Percentiles rank a stretch among this genome's conserved stretches.
phyloP scores from a whole-genome alignment of 257 asterid genomes.

The Sherardia arvensis region DNA sequence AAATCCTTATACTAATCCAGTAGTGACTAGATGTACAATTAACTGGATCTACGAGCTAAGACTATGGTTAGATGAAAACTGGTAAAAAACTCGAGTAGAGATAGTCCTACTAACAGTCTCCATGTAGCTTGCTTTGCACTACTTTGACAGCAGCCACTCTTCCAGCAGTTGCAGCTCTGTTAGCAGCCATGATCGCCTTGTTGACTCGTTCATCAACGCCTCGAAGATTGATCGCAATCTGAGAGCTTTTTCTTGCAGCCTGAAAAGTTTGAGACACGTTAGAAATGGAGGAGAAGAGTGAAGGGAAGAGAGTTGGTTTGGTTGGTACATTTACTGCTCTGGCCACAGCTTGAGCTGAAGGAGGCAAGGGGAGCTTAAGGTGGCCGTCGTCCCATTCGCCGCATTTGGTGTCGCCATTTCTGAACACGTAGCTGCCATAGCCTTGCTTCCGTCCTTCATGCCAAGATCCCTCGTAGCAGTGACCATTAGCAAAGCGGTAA shows the following conservation, averaged over 20 bases:
- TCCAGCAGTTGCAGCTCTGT: constrained; percentile 79
- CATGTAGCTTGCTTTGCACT: constrained; percentile 73
- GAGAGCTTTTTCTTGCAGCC: constrained; percentile 81
- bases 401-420: constrained; percentile 46
- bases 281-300: background rate
- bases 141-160: constrained; percentile 96
- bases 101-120: constrained; percentile 18
- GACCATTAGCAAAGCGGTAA: constrained; percentile 76
- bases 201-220: constrained; percentile 64
- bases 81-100: constrained; percentile 23
- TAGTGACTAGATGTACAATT: constrained; percentile 19
- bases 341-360: constrained; percentile 33
- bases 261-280: constrained; percentile 9
- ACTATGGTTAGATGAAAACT: constrained; percentile 22
- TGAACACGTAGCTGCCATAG: constrained; percentile 62
- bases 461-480: constrained; percentile 90
- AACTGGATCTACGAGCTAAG: constrained; percentile 35
- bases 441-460: constrained; percentile 94
- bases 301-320: background rate
- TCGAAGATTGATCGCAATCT: constrained; percentile 37
- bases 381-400: constrained; percentile 80
- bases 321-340: constrained; percentile 58
- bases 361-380: constrained; percentile 37
- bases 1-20: constrained; percentile 5
- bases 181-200: constrained; percentile 70